Conservation (phyloP, 306 rosid genomes). For the Glycine tomentella region DNA sequence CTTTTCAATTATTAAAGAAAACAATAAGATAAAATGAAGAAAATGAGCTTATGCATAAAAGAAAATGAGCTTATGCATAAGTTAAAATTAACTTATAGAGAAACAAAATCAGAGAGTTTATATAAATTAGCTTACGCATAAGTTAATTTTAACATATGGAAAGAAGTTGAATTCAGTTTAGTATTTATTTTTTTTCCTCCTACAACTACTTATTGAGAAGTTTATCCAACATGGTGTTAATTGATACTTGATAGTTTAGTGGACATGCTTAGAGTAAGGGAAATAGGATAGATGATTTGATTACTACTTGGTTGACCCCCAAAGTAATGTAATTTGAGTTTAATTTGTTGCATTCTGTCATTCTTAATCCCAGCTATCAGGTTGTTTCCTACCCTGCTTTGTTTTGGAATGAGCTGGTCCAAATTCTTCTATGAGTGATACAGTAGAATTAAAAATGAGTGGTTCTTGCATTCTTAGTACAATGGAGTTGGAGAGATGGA, state of each 20-base stretch:
- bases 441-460: slow-evolving; percentile 16
- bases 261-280: background rate
- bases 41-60: background rate
- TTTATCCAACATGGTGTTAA: background rate
- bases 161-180: background rate
- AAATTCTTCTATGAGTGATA: slow-evolving; percentile 14
- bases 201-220: background rate
- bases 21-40: background rate
- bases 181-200: background rate
- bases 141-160: no score
- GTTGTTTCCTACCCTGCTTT: background rate
- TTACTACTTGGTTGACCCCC: slow-evolving; percentile 7
- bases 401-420: background rate
- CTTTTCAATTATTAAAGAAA: background rate
- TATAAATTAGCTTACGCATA: background rate
- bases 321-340: slow-evolving; percentile 3
- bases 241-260: background rate
- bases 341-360: slow-evolving; percentile 4
- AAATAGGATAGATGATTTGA: background rate
- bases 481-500: background rate
- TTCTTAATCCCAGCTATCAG: slow-evolving; percentile 7
- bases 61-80: background rate
- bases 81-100: background rate
- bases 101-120: background rate
- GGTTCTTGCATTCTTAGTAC: slow-evolving; percentile 23